These are phyloP conservation scores for Friedmanniomyces simplex DNA, from an alignment of 495 filamentous ascomycete genomes.

Conservation along the genomic window DNA sequence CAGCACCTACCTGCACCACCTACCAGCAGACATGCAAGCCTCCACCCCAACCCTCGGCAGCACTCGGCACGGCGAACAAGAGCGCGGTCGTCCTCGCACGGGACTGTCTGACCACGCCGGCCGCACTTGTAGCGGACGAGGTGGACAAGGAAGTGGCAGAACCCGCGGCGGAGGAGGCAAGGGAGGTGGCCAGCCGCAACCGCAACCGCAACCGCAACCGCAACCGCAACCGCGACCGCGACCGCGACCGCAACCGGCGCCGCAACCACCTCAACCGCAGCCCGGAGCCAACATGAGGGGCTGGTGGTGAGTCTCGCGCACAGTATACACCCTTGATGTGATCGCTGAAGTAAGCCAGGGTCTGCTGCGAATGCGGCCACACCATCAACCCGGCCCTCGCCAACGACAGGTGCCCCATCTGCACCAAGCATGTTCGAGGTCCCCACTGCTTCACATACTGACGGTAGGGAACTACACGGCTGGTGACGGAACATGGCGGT, in stretches of 20 bases:
- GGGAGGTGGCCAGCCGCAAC: background rate
- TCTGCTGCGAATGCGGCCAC: background rate
- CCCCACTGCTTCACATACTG: background rate
- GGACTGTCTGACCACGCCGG: too few species aligned
- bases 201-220: background rate
- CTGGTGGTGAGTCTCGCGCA: background rate
- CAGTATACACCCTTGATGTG: background rate
- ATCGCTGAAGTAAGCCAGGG: background rate
- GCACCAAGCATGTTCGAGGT: background rate
- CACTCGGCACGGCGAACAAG: too few species aligned
- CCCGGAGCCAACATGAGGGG: background rate
- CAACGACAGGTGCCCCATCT: background rate
- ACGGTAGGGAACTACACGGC: background rate
- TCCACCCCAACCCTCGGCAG: too few species aligned
- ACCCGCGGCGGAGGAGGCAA: background rate
- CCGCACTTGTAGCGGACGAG: too few species aligned
- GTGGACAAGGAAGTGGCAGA: background rate
- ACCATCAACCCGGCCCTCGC: background rate
- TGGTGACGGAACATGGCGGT: too few species aligned
- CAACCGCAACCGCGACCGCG: background rate
- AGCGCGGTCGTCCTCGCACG: too few species aligned
- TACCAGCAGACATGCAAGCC: too few species aligned
- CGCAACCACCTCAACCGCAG: background rate
- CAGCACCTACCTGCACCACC: too few species aligned
- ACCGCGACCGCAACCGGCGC: background rate